These are phyloP conservation scores for Phyllosticta citriasiana DNA, from an alignment of 2,329 filamentous ascomycete species.

Conservation along the genomic window DNA sequence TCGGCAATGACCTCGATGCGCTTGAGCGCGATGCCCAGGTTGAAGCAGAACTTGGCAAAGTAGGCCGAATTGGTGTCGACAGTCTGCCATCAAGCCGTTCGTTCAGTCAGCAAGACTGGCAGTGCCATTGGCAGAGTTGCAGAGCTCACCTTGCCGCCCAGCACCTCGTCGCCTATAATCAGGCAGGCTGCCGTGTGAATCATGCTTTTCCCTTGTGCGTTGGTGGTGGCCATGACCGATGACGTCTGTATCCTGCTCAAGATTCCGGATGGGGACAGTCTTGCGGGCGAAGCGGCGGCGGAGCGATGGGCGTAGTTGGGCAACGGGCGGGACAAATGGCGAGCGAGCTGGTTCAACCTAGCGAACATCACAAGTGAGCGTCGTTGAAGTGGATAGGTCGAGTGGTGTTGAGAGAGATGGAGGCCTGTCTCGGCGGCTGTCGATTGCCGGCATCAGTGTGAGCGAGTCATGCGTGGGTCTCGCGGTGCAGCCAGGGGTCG, in stretches of 20 bases:
- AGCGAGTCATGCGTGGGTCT: not conserved
- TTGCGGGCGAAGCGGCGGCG: slow-evolving; percentile 21
- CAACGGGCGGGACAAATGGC: slow-evolving; percentile 57
- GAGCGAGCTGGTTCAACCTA: slow-evolving; percentile 61
- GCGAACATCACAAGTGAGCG: slow-evolving; percentile 52
- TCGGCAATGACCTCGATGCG: slow-evolving; percentile 89
- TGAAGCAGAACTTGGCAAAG: slow-evolving; percentile 58
- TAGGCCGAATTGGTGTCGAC: slow-evolving; percentile 57
- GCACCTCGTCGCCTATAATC: slow-evolving; percentile 94
- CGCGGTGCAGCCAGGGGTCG: not conserved
- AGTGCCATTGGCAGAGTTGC: not conserved
- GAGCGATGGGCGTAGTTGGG: slow-evolving; percentile 47
- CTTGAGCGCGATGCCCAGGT: slow-evolving; percentile 59
- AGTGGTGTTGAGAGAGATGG: not conserved
- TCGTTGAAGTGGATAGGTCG: not conserved
- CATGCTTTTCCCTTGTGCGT: slow-evolving; percentile 49
- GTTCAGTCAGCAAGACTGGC: not conserved
- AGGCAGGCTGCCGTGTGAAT: slow-evolving; percentile 87
- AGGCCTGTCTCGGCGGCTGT: not conserved
- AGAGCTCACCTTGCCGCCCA: slow-evolving; percentile 67
- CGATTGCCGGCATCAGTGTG: slow-evolving; percentile 1
- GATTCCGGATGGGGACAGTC: slow-evolving; percentile 27
- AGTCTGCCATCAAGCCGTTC: slow-evolving; percentile 34
- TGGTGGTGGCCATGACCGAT: slow-evolving; percentile 32
- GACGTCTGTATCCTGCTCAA: slow-evolving; percentile 23